Base-by-base conservation (phyloP, 176 grass and related monocot species). In the Chrysopogon serrulatus region DNA sequence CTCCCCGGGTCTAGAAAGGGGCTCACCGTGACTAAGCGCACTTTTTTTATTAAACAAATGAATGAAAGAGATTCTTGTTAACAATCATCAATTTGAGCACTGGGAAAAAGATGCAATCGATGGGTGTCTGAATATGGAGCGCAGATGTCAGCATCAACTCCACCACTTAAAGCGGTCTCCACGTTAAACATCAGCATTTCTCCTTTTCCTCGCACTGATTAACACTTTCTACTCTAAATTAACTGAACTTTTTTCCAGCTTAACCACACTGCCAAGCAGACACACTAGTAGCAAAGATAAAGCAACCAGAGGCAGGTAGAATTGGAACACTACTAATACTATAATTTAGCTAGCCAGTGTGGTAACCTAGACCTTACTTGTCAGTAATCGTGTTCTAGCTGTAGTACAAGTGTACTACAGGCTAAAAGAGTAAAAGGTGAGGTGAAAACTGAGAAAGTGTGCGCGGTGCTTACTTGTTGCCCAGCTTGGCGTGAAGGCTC, bases 401-500 rank as follows among this genome's bases (percentile, higher is more conserved):
- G 39, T 23, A 48, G 8, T 4, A 53, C 49, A 56, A 56, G 21
- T n/a, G 51, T 56, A 54, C 51, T 23, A 49, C 1, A 59, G 23
- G 54, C 1, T 59, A 60, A 27, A 81, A n/a, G n/a, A n/a, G n/a
- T 40, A 40, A 72, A 81, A 76, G 73, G 26, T 49, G 32, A 84
- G 74, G 36, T 79, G 87, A 48, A 65, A 68, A 19, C 42, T 48
- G 69, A 30, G 69, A 72, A 73, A 64, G 73, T 23, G 3, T 72
- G 85, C n/a, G 23, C 4, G 49, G 24, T 54, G 71, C 96, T 93
- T 91, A 98, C 96, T 94, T 98, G 87, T 98, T 98, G 73, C 96
- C 96, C 21, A 95, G 57, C 18, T 47, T 83, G 61, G 86, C 77
- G 64, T 96, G 96, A 5, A 98, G 93, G 66, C 54, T 90, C 83